These are phyloP conservation scores for Apiospora aurea DNA, from an alignment of 2,329 filamentous ascomycete species.

Conservation along the genomic window DNA sequence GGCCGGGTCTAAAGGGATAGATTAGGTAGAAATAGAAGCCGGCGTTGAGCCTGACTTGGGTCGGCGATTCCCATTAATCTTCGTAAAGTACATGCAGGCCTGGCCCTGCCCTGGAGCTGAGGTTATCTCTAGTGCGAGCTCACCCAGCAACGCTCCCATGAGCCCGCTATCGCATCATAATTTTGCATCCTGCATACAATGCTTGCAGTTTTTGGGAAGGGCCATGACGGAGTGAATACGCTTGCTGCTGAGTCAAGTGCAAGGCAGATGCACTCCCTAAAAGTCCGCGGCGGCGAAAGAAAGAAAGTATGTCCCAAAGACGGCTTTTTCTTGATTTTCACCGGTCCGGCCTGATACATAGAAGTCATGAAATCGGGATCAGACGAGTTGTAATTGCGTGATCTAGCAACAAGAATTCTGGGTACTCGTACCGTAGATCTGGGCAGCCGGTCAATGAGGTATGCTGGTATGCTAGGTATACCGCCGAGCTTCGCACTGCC, in stretches of 20 bases:
- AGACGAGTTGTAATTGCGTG: constrained; percentile 20
- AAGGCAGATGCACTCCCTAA: neutral
- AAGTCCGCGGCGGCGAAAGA: neutral
- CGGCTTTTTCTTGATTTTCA: neutral
- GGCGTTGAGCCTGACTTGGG: neutral
- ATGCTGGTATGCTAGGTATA: neutral
- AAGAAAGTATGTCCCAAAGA: neutral
- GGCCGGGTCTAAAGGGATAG: constrained; percentile 16
- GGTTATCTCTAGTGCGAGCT: constrained; percentile 20
- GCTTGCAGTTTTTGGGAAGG: constrained; percentile 11
- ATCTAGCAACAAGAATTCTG: constrained; percentile 17
- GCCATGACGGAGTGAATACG: neutral
- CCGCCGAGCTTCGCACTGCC: constrained; percentile 1
- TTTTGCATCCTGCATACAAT: neutral
- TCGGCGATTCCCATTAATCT: neutral
- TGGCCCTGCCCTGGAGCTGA: constrained; percentile 3
- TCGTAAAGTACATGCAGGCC: constrained; percentile 14
- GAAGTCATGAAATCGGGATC: constrained; percentile 6
- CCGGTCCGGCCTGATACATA: neutral
- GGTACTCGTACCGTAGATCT: constrained; percentile 20
- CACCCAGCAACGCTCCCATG: constrained; percentile 7
- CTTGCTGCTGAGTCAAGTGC: neutral
- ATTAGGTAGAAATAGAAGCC: constrained; percentile 9
- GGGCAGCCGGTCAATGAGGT: neutral
- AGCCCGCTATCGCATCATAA: constrained; percentile 10